Conservation (phyloP, 1,284 basidiomycete genomes). For the Ganoderma meredithae region DNA sequence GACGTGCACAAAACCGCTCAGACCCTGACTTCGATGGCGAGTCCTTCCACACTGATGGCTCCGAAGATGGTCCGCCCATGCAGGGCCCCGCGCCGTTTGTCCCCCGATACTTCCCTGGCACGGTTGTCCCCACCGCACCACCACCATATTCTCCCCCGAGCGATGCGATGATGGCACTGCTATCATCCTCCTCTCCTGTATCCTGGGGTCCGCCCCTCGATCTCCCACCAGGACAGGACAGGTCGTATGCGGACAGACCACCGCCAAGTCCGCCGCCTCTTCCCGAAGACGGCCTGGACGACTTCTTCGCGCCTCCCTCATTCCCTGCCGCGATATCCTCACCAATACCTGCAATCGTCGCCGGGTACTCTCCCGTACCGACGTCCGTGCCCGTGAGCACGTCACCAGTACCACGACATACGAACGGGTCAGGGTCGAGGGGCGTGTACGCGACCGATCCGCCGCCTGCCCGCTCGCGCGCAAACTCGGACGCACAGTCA, state of each 20-base stretch:
- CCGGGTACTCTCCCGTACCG: conserved; percentile 34
- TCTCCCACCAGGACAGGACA: conserved; percentile 31
- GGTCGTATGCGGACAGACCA: conserved; percentile 39
- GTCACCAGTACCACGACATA: conserved; percentile 28
- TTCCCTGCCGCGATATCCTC: conserved; percentile 38
- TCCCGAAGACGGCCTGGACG: conserved; percentile 30
- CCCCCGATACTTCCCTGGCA: conserved; percentile 62
- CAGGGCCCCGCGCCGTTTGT: conserved; percentile 55
- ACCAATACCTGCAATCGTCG: conserved; percentile 41
- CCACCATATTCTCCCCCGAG: conserved; percentile 41
- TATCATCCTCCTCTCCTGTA: conserved; percentile 29
- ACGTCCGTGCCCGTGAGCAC: conserved; percentile 28
- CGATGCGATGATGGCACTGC: conserved; percentile 33
- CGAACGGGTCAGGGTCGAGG: conserved; percentile 30
- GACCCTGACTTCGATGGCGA: conserved; percentile 36
- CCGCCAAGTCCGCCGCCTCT: conserved; percentile 39
- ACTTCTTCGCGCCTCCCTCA: conserved; percentile 38
- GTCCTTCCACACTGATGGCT: conserved; percentile 46
- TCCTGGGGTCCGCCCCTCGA: conserved; percentile 32
- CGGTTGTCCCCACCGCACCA: conserved; percentile 49
- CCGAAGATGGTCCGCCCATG: conserved; percentile 53
- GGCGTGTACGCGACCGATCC: conserved; percentile 32
- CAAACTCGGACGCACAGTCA: conserved; percentile 29
- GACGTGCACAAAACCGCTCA: conserved; percentile 36
- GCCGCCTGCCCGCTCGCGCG: conserved; percentile 25